Evolutionary conservation across 352 stramenopile genomes (phyloP), one percentile per base, ranked within the genome.

Genomic region (Hyaloperonospora brassicae): DNA sequence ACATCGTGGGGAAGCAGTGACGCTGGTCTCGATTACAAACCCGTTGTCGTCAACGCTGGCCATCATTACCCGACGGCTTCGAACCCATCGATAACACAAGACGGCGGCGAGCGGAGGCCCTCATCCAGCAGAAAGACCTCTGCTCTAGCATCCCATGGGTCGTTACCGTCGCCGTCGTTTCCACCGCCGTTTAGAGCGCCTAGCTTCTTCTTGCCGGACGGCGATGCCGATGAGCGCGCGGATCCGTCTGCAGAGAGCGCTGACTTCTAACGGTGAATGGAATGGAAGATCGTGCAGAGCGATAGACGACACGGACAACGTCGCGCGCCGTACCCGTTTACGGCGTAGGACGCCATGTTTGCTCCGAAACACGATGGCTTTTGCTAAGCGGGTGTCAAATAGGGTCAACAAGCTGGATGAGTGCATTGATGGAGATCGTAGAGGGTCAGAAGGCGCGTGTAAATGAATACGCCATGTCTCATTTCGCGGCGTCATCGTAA

Each of bases 121-220:
- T 39, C 59, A 34, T 46, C 59, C 0, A 21, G 30, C 17, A 64
- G 59, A 23, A 54, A 46, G 53, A 27, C 17, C 5, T 73, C 65
- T 24, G 61, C 47, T 17, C 42, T 54, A 3, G 52, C 46, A 42
- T 27, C 56, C 30, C 52, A 50, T 49, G 47, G 57, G 43, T 65
- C 55, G 50, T 38, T 47, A 3, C 42, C 47, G 13, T 22, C 59
- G n/a, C 56, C 61, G 14, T 73, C 55, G 50, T 38, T 47, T 4
- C 42, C 47, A n/a, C 21, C 59, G n/a, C 56, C 61, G 14, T 73
- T 72, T 31, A 61, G 66, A 42, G 70, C 68, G 0, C 79, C 78
- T 8, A 87, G 76, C 47, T 87, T 87, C 59, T 75, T 64, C 22
- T 64, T 89, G 22, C 62, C 76, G 5, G 64, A 69, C 43, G 66